A percentile compares a stretch with the other conserved stretches of the same genome.
These are phyloP conservation scores for Backusella circina DNA, from an alignment of 192 early-diverging fungal genomes.

Conservation along the genomic window DNA sequence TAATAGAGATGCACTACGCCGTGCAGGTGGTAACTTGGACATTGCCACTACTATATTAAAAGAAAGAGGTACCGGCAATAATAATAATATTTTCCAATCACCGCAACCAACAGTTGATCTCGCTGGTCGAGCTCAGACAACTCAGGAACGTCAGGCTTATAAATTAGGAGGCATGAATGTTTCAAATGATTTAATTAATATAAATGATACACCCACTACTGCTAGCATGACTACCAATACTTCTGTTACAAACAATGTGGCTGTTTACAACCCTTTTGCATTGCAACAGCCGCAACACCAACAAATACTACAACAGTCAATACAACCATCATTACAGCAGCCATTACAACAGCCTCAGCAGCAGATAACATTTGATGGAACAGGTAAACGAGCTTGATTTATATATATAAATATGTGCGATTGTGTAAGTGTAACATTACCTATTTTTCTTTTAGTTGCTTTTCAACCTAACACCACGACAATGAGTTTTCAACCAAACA, in stretches of 20 bases:
- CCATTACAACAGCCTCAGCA: conserved; percentile 9
- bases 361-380: background rate
- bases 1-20: conserved; percentile 66
- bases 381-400: background rate
- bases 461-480: background rate
- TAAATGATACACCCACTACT: background rate
- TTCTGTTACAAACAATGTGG: background rate
- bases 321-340: conserved; percentile 1
- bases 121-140: conserved; percentile 17
- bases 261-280: conserved; percentile 5
- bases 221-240: background rate
- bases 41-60: conserved; percentile 63
- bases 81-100: conserved; percentile 30
- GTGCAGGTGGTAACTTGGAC: conserved; percentile 72
- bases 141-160: background rate
- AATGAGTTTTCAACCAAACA: background rate
- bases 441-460: background rate
- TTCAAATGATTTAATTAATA: conserved; percentile 1
- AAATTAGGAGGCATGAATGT: conserved; percentile 4
- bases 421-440: conserved; percentile 1
- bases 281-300: background rate
- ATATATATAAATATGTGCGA: background rate
- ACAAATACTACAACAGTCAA: background rate
- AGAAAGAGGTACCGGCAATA: conserved; percentile 24
- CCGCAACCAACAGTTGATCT: conserved; percentile 16